Evolutionary conservation across 192 early-diverging fungal species (phyloP), one percentile per base, ranked within the genome.

Genomic region (Helicostylum pulchrum): DNA sequence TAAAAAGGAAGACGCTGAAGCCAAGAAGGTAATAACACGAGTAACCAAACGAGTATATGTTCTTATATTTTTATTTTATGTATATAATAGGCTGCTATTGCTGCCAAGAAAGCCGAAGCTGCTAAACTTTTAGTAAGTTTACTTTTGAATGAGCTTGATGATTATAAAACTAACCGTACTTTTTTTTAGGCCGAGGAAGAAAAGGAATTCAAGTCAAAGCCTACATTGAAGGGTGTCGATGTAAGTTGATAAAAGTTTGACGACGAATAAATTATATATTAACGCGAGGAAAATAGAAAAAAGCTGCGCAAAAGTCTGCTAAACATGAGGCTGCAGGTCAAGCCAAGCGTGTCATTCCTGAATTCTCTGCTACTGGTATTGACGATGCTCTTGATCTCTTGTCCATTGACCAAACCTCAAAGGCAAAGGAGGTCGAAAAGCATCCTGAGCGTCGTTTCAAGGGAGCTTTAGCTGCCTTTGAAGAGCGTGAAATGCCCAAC

Each of bases 361-460:
- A 85, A 56, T 94, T 83, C 73, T 78, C 87, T 1, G 93, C 95
- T 2, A 80, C 79, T 23, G 91, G 90, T 55, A 83, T 97, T 68
- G 93, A 97, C 70, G 91, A 88, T 64, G 93, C 93, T 12, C 73
- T 97, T 6, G 85, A 91, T 61, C 82, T 94, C 3, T 67, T 97
- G 62, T 59, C 73, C 0, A 26, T 77, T 4, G 62, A 72, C 30
- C 65, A 73, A 7, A 78, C 58, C 2, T 56, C 47, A 1, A 66
- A 70, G 21, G 68, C 75, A 19, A 85, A 85, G 44, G 72, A 80
- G 61, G 74, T 94, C 32, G 94, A 96, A 62, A 83, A 87, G 43
- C 94, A 96, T 74, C 94, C 94, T 8, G 94, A 96, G 76, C 84
- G 89, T 62, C 81, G 94, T 15, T 85, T 85, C 61, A 90, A 88